Conservation (phyloP, 192 early-diverging fungal genomes). For the Coemansia reversa region DNA sequence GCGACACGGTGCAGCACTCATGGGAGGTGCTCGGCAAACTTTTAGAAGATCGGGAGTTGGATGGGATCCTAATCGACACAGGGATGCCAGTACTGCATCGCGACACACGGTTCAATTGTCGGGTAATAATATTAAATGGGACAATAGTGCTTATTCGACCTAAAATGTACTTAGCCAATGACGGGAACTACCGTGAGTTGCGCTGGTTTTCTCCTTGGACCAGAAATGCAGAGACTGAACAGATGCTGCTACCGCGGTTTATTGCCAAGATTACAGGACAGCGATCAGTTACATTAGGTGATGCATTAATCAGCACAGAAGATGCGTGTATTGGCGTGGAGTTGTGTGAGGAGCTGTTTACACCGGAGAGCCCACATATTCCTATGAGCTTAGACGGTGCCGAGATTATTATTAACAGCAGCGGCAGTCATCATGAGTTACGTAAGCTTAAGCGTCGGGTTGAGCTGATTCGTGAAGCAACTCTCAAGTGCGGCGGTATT, state of each 20-base stretch:
- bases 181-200: constrained; percentile 96
- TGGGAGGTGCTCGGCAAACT: constrained; percentile 88
- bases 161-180: constrained; percentile 95
- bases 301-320: constrained; percentile 78
- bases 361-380: constrained; percentile 94
- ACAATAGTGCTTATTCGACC: constrained; percentile 92
- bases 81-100: constrained; percentile 96
- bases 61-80: constrained; percentile 87
- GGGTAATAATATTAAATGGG: constrained; percentile 79
- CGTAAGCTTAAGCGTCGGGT: constrained; percentile 85
- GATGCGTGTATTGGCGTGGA: constrained; percentile 93
- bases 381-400: constrained; percentile 90
- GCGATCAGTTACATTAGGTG: constrained; percentile 78
- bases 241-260: constrained; percentile 76
- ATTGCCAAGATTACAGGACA: constrained; percentile 83
- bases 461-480: constrained; percentile 87
- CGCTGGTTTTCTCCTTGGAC: constrained; percentile 94
- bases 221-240: constrained; percentile 63
- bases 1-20: constrained; percentile 91
- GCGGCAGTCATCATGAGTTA: constrained; percentile 95
- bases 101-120: constrained; percentile 94
- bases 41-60: constrained; percentile 60
- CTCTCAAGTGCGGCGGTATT: constrained; percentile 88
- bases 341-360: constrained; percentile 97
- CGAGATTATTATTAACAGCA: constrained; percentile 95